A percentile compares a stretch with the other conserved stretches of the same genome.
Conservation (phyloP, 257 asterid genomes). For the Nyctanthes arbortristis region DNA sequence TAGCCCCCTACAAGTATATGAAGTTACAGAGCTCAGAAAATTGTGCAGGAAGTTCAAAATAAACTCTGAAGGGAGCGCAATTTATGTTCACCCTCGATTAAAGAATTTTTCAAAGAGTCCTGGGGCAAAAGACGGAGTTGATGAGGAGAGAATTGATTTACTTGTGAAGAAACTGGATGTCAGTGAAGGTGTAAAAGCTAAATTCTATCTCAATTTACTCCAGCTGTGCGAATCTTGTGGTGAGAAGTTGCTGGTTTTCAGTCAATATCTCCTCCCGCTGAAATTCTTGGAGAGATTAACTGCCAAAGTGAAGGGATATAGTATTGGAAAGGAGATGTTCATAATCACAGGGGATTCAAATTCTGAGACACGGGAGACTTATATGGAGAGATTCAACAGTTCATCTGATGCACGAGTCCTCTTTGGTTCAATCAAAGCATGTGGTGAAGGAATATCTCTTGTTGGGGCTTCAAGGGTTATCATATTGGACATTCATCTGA, state of each 20-base stretch:
- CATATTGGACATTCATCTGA: slow-evolving; percentile 77
- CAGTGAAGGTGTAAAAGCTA: slow-evolving; percentile 45
- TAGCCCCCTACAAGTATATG: slow-evolving; percentile 32
- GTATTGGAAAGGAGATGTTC: no score
- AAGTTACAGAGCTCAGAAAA: slow-evolving; percentile 40
- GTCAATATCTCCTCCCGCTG: slow-evolving; percentile 49
- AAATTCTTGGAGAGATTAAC: slow-evolving; percentile 53
- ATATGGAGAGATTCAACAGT: slow-evolving; percentile 68
- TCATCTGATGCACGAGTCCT: slow-evolving; percentile 87
- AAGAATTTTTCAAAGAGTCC: slow-evolving; percentile 34
- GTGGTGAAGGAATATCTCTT: slow-evolving; percentile 95
- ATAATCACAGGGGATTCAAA: no score
- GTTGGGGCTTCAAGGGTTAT: slow-evolving; percentile 92
- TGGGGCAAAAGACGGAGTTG: slow-evolving; percentile 38
- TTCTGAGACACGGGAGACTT: slow-evolving; percentile 63
- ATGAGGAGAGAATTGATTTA: slow-evolving; percentile 38
- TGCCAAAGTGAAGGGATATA: no score
- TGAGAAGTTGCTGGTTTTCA: slow-evolving; percentile 47
- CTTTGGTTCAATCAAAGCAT: slow-evolving; percentile 89
- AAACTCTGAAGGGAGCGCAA: slow-evolving; percentile 44
- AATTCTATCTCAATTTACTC: slow-evolving; percentile 44
- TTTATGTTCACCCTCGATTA: slow-evolving; percentile 51
- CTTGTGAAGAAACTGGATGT: slow-evolving; percentile 38
- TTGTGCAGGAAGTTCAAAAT: slow-evolving; percentile 40
- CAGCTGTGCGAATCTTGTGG: slow-evolving; percentile 45